Evolutionary conservation across 805 yeast genomes (phyloP).

Genomic region (Candida dendrica): DNA sequence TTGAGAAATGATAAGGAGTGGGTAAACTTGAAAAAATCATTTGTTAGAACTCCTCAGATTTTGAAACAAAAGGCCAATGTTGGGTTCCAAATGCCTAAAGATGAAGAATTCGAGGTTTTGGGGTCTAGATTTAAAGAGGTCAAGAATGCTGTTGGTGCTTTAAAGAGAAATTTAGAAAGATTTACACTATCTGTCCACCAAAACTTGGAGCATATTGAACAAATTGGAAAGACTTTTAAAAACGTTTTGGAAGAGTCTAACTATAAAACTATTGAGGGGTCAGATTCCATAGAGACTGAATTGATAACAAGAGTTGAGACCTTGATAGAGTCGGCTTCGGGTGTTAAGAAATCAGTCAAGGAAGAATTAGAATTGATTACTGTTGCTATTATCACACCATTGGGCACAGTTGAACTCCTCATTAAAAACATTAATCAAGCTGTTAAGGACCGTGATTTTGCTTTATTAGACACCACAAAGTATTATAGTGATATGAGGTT

Average conservation of each 20-base stretch:
- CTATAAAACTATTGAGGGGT: background rate
- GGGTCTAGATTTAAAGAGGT: slow-evolving; percentile 1
- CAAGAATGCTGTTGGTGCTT: slow-evolving; percentile 2
- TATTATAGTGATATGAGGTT: slow-evolving; percentile 17
- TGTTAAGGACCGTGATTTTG: slow-evolving; percentile 24
- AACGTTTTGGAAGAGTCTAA: background rate
- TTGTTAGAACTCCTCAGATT: slow-evolving; percentile 85
- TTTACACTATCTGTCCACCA: background rate
- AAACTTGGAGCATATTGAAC: background rate
- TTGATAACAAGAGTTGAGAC: slow-evolving; percentile 6
- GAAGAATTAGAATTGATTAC: slow-evolving; percentile 22
- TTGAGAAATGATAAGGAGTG: slow-evolving; percentile 18
- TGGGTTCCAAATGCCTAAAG: slow-evolving; percentile 51
- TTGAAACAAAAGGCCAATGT: slow-evolving; percentile 81
- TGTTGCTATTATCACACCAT: slow-evolving; percentile 17
- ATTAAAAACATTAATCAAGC: slow-evolving; percentile 22
- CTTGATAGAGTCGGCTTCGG: slow-evolving; percentile 1
- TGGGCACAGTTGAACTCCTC: slow-evolving; percentile 7
- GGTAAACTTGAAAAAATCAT: slow-evolving; percentile 52
- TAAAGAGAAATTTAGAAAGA: slow-evolving; percentile 4
- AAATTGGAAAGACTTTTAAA: background rate
- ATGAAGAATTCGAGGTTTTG: slow-evolving; percentile 23
- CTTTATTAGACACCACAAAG: slow-evolving; percentile 32
- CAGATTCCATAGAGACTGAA: slow-evolving; percentile 1
- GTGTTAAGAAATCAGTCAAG: background rate